Conservation (phyloP, 148 eudicot genomes). For the Rhododendron ovatum region DNA sequence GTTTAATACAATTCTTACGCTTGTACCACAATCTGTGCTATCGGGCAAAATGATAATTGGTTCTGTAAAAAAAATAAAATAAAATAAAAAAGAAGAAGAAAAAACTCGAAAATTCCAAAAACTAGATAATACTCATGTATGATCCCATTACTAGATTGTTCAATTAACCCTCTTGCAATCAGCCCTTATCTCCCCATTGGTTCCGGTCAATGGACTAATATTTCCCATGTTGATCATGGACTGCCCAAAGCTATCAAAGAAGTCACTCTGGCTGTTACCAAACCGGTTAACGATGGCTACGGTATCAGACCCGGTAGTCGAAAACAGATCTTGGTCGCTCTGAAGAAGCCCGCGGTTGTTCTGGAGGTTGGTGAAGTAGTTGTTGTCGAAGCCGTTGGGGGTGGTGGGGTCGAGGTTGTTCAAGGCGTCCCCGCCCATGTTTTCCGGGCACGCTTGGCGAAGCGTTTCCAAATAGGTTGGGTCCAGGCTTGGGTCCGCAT, state of each 20-base stretch:
- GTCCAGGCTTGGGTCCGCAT: slow-evolving; percentile 35
- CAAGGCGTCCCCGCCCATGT: slow-evolving; percentile 1
- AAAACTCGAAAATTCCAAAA: too few relatives aligned
- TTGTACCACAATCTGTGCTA: too few relatives aligned
- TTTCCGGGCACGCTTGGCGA: slow-evolving; percentile 25
- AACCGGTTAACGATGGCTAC: slow-evolving; percentile 17
- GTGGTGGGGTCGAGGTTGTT: slow-evolving; percentile 22
- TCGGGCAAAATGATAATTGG: too few relatives aligned
- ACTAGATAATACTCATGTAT: too few relatives aligned
- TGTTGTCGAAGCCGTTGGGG: slow-evolving; percentile 21
- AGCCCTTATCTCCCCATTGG: too few relatives aligned
- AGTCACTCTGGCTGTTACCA: slow-evolving; percentile 15
- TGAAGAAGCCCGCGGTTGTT: slow-evolving; percentile 24
- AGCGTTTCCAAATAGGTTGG: slow-evolving; percentile 18
- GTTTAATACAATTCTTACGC: too few relatives aligned
- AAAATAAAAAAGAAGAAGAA: too few relatives aligned
- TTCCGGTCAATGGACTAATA: background rate
- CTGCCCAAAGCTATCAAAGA: slow-evolving; percentile 26
- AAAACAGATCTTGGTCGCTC: slow-evolving; percentile 27
- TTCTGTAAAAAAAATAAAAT: too few relatives aligned
- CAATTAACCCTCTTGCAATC: too few relatives aligned
- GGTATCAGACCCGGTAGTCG: slow-evolving; percentile 15
- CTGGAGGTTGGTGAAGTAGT: slow-evolving; percentile 28
- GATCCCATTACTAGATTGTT: too few relatives aligned
- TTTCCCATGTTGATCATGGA: slow-evolving; percentile 36